phyloP scores from a whole-genome alignment of 1,139 yeast genomes.

The Candida tetrigidarum region DNA sequence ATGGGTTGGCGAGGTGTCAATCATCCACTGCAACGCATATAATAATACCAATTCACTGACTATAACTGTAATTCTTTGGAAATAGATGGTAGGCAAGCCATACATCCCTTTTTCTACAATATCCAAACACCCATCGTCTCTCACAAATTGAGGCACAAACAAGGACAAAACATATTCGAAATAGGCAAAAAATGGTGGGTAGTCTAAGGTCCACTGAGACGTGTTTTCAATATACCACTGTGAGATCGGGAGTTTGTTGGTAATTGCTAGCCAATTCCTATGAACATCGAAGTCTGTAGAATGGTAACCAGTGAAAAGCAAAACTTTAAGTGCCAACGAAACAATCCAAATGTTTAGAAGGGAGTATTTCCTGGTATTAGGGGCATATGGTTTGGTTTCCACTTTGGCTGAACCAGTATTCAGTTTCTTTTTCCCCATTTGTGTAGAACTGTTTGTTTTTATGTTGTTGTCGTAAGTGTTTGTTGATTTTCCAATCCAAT shows the following conservation, averaged over 20 bases:
- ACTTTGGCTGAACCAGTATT: background rate
- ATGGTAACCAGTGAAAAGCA: constrained; percentile 54
- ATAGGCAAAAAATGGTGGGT: constrained; percentile 97
- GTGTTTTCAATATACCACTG: constrained; percentile 88
- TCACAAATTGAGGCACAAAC: constrained; percentile 68
- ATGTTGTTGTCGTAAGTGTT: constrained; percentile 1
- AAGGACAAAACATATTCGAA: constrained; percentile 83
- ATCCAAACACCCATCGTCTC: constrained; percentile 77
- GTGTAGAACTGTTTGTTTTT: too few species aligned
- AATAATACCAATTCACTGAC: constrained; percentile 75
- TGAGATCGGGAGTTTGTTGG: constrained; percentile 72
- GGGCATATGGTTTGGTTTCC: background rate
- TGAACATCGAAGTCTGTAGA: constrained; percentile 98
- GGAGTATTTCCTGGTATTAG: constrained; percentile 23
- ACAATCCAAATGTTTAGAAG: constrained; percentile 45
- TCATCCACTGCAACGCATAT: constrained; percentile 70
- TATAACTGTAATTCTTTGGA: constrained; percentile 83
- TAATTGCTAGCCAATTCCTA: constrained; percentile 94
- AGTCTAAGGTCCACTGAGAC: constrained; percentile 94
- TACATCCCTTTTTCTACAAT: constrained; percentile 67
- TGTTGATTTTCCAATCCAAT: background rate
- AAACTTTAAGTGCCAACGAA: constrained; percentile 39
- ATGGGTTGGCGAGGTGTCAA: constrained; percentile 51
- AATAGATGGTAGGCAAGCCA: constrained; percentile 78
- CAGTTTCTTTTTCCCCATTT: constrained; percentile 1